Evolutionary conservation across 352 stramenopile genomes (phyloP).

Genomic region (Phytophthora cactorum): DNA sequence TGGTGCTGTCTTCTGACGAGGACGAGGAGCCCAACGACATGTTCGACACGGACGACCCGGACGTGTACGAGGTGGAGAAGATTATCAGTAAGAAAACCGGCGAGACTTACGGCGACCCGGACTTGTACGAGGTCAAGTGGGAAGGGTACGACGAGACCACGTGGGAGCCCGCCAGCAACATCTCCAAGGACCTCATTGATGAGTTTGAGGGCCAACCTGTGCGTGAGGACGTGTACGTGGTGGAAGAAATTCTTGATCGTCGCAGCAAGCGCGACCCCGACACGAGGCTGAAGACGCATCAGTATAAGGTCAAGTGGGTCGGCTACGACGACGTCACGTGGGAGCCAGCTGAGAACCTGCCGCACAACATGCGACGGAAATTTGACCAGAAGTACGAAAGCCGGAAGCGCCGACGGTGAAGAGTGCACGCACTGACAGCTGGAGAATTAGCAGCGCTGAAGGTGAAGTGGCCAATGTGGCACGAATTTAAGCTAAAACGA

Average conservation of each 20-base stretch:
- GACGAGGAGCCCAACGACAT: conserved; percentile 77
- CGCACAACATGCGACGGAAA: conserved; percentile 79
- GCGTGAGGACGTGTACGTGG: conserved; percentile 79
- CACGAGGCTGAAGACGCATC: conserved; percentile 73
- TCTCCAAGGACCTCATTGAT: conserved; percentile 82
- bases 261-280: conserved; percentile 67
- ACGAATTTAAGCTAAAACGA: not conserved
- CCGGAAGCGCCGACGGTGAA: conserved; percentile 35
- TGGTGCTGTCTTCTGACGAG: conserved; percentile 75
- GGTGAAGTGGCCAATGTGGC: not conserved
- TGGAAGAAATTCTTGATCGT: conserved; percentile 76
- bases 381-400: conserved; percentile 81
- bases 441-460: not conserved
- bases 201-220: conserved; percentile 78
- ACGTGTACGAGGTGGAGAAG: conserved; percentile 84
- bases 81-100: conserved; percentile 68
- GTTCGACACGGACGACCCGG: conserved; percentile 79
- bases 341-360: conserved; percentile 79
- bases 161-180: conserved; percentile 79
- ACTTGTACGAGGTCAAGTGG: conserved; percentile 86
- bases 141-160: conserved; percentile 81
- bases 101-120: conserved; percentile 52
- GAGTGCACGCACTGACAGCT: not conserved
- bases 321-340: conserved; percentile 84
- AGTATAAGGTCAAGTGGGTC: conserved; percentile 89